Base-by-base conservation (phyloP, 192 early-diverging fungal genomes). In the Coemansia sp. region DNA sequence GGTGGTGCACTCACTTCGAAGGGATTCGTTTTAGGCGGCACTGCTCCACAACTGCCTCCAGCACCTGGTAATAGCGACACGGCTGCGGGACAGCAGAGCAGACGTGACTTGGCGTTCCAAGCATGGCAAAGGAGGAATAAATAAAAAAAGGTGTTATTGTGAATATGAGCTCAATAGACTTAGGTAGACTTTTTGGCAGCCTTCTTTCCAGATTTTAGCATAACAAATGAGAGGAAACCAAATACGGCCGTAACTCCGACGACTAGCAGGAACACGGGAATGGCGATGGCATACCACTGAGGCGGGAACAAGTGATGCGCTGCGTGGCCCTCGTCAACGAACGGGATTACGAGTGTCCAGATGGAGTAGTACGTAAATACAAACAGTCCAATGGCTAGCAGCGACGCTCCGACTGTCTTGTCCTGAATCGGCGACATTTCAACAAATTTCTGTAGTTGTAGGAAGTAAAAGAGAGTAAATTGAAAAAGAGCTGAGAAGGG, bases 301-400 rank as follows among this genome's bases (percentile, higher is more conserved):
- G 89, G 88, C 46, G 91, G 94, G 73, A 98, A 98, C 64, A 89
- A 92, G 29, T 68, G 72, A 50, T 91, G 90, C 27, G 93, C 69
- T 6, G 89, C 86, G 79, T 94, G 89, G 41, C 85, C 84, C 67
- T 86, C 86, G 71, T 93, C 92, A 10, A 95, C 89, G 64, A 96
- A 94, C 29, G 94, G 94, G 42, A 97, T 89, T 23, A 96, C 80
- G 36, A 97, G 85, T 1, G 92, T 90, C 95, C 95, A 97, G 55
- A 90, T 82, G 19, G 94, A 90, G 82, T 96, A 97, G 77, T 97
- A 97, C 53, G 86, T 66, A 76, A 95, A 96, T 46, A 95, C 89
- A 45, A 88, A 77, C 25, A 87, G 76, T 44, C 91, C 90, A 58
- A 93, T 68, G 8, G 85, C 80, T 44, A 94, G 83, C 19, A 94